A percentile compares a stretch with the other conserved stretches of the same genome.
Conservation (phyloP, 371 early-diverging fungal species). For the Cokeromyces recurvatus region DNA sequence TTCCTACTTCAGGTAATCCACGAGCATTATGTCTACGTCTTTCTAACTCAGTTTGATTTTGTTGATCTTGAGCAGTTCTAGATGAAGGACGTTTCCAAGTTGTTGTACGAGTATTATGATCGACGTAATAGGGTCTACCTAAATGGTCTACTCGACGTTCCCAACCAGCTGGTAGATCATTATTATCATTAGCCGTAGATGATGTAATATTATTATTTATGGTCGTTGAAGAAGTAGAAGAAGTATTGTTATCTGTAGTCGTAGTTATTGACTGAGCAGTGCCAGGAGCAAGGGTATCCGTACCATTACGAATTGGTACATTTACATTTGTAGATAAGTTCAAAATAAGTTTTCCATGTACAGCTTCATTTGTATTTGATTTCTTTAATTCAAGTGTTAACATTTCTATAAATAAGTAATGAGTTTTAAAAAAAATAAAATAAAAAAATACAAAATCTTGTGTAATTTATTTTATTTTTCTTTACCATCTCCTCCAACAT, state of each 20-base stretch:
- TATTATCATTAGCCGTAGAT: neutral
- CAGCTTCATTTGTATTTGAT: slow-evolving; percentile 74
- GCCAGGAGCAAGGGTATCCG: slow-evolving; percentile 37
- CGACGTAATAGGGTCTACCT: slow-evolving; percentile 70
- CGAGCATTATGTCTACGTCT: slow-evolving; percentile 76
- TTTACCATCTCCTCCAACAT: slow-evolving; percentile 68
- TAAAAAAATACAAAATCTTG: neutral
- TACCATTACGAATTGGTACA: slow-evolving; percentile 37
- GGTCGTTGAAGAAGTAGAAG: slow-evolving; percentile 4
- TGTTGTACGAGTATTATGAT: slow-evolving; percentile 66
- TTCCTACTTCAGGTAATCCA: slow-evolving; percentile 64
- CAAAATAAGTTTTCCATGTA: slow-evolving; percentile 81
- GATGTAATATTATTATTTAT: slow-evolving; percentile 11
- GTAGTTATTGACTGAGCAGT: neutral
- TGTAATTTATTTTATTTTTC: neutral
- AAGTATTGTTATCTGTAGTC: slow-evolving; percentile 2
- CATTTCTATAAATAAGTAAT: slow-evolving; percentile 74
- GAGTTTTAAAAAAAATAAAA: no score
- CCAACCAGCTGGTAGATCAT: slow-evolving; percentile 49
- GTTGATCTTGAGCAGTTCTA: slow-evolving; percentile 50
- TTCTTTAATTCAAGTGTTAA: slow-evolving; percentile 83
- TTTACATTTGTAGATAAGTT: slow-evolving; percentile 64
- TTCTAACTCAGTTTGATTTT: slow-evolving; percentile 66
- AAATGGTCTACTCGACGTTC: slow-evolving; percentile 68
- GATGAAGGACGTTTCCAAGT: slow-evolving; percentile 70